A percentile compares a stretch with the other conserved stretches of the same genome.
Evolutionary conservation across 1,284 basidiomycete species (phyloP).

Genomic region (Ceratobasidium sp.): DNA sequence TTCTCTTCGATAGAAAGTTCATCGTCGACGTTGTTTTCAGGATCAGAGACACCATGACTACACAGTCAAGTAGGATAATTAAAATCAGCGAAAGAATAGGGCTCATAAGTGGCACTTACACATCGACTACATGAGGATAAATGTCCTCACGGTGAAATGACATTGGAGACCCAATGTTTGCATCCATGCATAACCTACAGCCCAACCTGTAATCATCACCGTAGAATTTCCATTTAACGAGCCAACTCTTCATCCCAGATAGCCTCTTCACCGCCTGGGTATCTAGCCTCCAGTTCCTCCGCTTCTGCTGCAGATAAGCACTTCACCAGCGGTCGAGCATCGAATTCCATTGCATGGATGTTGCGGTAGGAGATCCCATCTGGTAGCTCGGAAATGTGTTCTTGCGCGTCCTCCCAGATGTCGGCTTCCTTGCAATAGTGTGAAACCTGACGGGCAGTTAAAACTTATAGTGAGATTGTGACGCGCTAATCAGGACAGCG

Average conservation of each 20-base stretch:
- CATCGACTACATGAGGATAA: not conserved
- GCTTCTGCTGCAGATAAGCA: not conserved
- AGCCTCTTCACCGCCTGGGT: not conserved
- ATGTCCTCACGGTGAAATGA: not conserved
- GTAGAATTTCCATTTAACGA: not conserved
- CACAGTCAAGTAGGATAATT: no score
- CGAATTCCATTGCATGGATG: not conserved
- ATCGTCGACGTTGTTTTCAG: no score
- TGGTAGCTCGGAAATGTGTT: not conserved
- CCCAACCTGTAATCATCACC: not conserved
- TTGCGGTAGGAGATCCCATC: not conserved
- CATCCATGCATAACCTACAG: not conserved
- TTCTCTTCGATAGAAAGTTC: no score
- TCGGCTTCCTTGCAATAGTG: not conserved
- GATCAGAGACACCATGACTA: no score
- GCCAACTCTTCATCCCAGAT: not conserved
- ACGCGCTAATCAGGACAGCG: not conserved
- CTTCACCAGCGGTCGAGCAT: not conserved
- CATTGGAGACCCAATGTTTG: not conserved
- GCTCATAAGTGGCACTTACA: not conserved
- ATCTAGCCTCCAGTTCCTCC: not conserved
- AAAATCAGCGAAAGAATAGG: no score
- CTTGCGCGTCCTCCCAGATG: not conserved
- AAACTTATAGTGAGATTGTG: not conserved
- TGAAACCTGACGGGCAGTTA: not conserved